Conservation (phyloP, 2,329 filamentous ascomycete species). For the Cordyceps javanica region DNA sequence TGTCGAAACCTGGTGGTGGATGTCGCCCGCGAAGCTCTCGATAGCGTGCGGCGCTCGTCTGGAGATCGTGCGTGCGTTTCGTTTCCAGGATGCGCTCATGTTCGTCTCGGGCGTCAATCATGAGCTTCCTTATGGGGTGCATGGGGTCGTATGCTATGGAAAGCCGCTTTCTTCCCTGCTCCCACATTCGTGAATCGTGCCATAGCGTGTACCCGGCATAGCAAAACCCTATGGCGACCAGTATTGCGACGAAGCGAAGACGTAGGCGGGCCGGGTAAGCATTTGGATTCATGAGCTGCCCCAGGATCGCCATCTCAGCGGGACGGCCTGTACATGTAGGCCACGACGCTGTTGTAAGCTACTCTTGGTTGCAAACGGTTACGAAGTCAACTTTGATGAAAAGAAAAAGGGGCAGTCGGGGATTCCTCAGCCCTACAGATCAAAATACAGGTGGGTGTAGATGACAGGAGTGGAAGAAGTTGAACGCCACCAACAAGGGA, state of each 20-base stretch:
- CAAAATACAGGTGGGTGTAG: too few relatives aligned
- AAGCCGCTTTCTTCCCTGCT: constrained; percentile 16
- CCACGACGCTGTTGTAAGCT: background rate
- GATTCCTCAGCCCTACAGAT: too few relatives aligned
- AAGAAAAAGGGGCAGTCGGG: too few relatives aligned
- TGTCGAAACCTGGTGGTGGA: constrained; percentile 57
- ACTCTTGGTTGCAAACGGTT: too few relatives aligned
- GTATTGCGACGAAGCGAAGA: constrained; percentile 24
- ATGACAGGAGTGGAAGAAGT: too few relatives aligned
- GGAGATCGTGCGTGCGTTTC: constrained; percentile 41
- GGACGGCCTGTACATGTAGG: background rate
- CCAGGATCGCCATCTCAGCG: background rate
- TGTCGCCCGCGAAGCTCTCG: constrained; percentile 50
- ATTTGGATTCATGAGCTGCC: background rate
- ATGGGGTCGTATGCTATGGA: constrained; percentile 21
- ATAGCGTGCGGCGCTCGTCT: constrained; percentile 49
- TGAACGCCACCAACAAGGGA: too few relatives aligned
- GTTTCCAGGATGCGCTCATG: constrained; percentile 35
- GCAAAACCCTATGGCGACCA: constrained; percentile 19
- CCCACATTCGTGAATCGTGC: constrained; percentile 23
- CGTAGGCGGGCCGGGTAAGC: constrained; percentile 23
- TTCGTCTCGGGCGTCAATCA: constrained; percentile 37
- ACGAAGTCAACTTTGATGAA: too few relatives aligned
- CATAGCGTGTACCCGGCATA: constrained; percentile 27
- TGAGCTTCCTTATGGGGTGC: constrained; percentile 47